A percentile compares a stretch with the other conserved stretches of the same genome.
Evolutionary conservation across 2,329 filamentous ascomycete genomes (phyloP).

Genomic region (Calonectria hawksworthii): DNA sequence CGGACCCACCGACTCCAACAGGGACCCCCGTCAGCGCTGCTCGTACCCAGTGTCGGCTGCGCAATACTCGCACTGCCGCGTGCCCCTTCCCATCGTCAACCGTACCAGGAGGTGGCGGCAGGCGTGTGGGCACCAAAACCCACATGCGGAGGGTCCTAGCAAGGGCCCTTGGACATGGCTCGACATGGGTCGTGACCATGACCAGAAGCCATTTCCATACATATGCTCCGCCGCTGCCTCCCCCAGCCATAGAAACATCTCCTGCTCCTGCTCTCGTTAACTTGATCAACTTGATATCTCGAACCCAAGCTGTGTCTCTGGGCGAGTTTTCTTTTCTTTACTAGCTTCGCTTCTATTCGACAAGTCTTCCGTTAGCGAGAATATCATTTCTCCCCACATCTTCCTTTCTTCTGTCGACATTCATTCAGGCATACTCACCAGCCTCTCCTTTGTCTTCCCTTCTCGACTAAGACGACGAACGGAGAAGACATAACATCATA

Average conservation of each 20-base stretch:
- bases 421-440: slow-evolving; percentile 1
- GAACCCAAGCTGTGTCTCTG: neutral
- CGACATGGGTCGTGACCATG: slow-evolving; percentile 11
- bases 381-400: neutral
- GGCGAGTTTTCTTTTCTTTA: slow-evolving; percentile 2
- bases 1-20: slow-evolving; percentile 10
- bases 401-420: neutral
- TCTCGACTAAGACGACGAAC: slow-evolving; percentile 13
- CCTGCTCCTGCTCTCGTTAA: slow-evolving; percentile 16
- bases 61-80: slow-evolving; percentile 19
- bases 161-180: slow-evolving; percentile 20
- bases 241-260: slow-evolving; percentile 21
- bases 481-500: slow-evolving; percentile 4
- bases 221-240: slow-evolving; percentile 20
- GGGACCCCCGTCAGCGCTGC: slow-evolving; percentile 11
- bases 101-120: slow-evolving; percentile 30
- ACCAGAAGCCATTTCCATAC: slow-evolving; percentile 23
- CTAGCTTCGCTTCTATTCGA: neutral
- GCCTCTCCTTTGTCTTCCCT: slow-evolving; percentile 1
- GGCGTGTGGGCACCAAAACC: slow-evolving; percentile 20
- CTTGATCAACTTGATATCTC: neutral
- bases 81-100: slow-evolving; percentile 21
- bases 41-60: slow-evolving; percentile 24
- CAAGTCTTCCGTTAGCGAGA: neutral
- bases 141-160: slow-evolving; percentile 27